A percentile compares a stretch with the other conserved stretches of the same genome.
Conservation (phyloP, 352 stramenopile species). For the Globisporangium mamillatum region DNA sequence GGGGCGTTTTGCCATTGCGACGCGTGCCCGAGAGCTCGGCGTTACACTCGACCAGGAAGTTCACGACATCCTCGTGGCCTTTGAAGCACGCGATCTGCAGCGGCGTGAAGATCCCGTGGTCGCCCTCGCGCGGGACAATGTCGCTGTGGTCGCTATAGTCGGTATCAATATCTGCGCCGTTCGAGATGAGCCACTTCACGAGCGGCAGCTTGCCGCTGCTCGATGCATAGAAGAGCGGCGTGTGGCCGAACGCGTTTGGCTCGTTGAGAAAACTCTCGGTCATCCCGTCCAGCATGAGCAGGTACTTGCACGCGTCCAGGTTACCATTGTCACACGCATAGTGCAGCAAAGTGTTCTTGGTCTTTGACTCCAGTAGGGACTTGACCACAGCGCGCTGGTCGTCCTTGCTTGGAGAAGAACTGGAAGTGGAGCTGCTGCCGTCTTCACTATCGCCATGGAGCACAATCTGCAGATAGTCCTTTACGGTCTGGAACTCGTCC, state of each 20-base stretch:
- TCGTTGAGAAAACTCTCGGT: constrained; percentile 62
- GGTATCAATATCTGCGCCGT: constrained; percentile 78
- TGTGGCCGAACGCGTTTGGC: constrained; percentile 73
- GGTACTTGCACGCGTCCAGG: constrained; percentile 74
- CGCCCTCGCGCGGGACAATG: constrained; percentile 44
- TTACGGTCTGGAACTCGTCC: constrained; percentile 59
- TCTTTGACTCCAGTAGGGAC: constrained; percentile 56
- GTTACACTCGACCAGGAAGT: constrained; percentile 84
- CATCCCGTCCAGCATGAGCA: constrained; percentile 75
- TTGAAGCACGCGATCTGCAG: constrained; percentile 79
- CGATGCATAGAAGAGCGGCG: constrained; percentile 73
- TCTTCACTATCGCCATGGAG: constrained; percentile 30
- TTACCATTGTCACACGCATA: constrained; percentile 84
- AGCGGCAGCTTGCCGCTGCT: constrained; percentile 69
- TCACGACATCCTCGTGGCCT: constrained; percentile 61
- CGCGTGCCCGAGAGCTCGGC: constrained; percentile 61
- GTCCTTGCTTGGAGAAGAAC: neutral
- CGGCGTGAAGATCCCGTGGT: constrained; percentile 73
- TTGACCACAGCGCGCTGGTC: constrained; percentile 25
- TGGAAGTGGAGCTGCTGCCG: neutral
- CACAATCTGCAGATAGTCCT: constrained; percentile 55
- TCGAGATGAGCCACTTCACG: constrained; percentile 85
- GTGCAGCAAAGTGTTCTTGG: constrained; percentile 71
- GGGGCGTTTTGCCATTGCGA: constrained; percentile 67
- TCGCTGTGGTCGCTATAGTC: constrained; percentile 69